Percentiles rank a stretch among this genome's conserved stretches.
These are phyloP conservation scores for Podospora pseudocomata DNA, from an alignment of 495 filamentous ascomycete genomes.

Conservation along the genomic window DNA sequence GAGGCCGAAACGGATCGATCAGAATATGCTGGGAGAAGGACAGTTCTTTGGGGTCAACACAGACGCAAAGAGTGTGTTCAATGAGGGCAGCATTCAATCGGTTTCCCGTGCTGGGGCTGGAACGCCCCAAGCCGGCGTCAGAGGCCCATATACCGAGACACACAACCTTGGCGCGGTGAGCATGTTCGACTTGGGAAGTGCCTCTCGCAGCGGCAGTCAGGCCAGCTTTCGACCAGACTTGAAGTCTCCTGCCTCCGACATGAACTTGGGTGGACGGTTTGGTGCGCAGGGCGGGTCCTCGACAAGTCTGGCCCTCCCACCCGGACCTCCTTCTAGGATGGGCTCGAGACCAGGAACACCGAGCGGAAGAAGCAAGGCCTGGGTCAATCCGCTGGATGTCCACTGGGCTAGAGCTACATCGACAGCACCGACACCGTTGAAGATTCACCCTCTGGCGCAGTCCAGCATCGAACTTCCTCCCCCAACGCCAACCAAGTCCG, in stretches of 20 bases:
- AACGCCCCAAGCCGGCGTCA: conserved; percentile 25
- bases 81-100: conserved; percentile 33
- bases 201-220: conserved; percentile 21
- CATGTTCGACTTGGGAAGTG: conserved; percentile 34
- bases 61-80: conserved; percentile 19
- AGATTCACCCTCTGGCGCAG: conserved; percentile 35
- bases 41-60: conserved; percentile 28
- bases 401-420: conserved; percentile 30
- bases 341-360: conserved; percentile 34
- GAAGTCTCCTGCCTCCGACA: conserved; percentile 36
- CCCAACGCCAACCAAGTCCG: conserved; percentile 23
- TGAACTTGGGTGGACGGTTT: conserved; percentile 35
- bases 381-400: conserved; percentile 43
- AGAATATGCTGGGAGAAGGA: conserved; percentile 31
- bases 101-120: conserved; percentile 31
- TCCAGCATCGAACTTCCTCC: conserved; percentile 26
- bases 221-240: conserved; percentile 26
- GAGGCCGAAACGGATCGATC: conserved; percentile 30
- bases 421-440: conserved; percentile 23
- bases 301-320: conserved; percentile 28
- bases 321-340: conserved; percentile 18
- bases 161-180: conserved; percentile 37
- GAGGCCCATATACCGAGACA: conserved; percentile 32
- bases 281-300: conserved; percentile 29
- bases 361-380: conserved; percentile 29